Percentiles rank a stretch among this genome's conserved stretches.
These are phyloP conservation scores for Hippophae tibetana DNA, from an alignment of 306 rosid species.

Conservation along the genomic window DNA sequence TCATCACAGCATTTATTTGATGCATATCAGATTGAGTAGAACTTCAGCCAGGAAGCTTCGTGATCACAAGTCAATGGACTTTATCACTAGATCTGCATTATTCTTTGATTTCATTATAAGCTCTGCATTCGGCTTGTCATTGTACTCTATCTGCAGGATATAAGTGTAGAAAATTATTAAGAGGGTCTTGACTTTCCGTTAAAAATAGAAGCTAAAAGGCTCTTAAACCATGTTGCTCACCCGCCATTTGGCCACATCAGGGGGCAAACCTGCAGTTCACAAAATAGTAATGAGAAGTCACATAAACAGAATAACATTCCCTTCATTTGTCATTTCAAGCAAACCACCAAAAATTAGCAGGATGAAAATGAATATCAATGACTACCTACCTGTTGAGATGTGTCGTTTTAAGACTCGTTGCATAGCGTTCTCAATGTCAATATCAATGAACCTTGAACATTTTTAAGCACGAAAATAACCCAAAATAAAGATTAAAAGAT, in stretches of 20 bases:
- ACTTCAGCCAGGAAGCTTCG: conserved; percentile 3
- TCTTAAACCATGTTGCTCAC: conserved; percentile 31
- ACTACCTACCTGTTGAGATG: conserved; percentile 58
- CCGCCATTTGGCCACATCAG: conserved; percentile 67
- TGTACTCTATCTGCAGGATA: conserved; percentile 60
- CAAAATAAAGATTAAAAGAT: too few relatives aligned
- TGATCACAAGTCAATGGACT: conserved; percentile 59
- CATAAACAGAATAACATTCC: not conserved
- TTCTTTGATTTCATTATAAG: conserved; percentile 64
- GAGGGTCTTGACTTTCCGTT: too few relatives aligned
- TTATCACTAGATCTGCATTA: conserved; percentile 64
- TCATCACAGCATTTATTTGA: too few relatives aligned
- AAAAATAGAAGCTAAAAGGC: not conserved
- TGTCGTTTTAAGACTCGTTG: conserved; percentile 78
- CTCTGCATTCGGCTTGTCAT: conserved; percentile 81
- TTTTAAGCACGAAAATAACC: too few relatives aligned
- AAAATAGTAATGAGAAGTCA: conserved; percentile 7
- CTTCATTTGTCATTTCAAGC: not conserved
- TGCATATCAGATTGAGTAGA: too few relatives aligned
- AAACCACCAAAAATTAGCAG: conserved; percentile 2
- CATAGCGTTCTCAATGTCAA: conserved; percentile 68
- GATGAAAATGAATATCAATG: not conserved
- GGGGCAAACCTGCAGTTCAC: conserved; percentile 44
- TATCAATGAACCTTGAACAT: conserved; percentile 53
- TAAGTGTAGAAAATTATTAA: not conserved